Conservation (phyloP, 1,284 basidiomycete genomes). For the Tilletia setariae region DNA sequence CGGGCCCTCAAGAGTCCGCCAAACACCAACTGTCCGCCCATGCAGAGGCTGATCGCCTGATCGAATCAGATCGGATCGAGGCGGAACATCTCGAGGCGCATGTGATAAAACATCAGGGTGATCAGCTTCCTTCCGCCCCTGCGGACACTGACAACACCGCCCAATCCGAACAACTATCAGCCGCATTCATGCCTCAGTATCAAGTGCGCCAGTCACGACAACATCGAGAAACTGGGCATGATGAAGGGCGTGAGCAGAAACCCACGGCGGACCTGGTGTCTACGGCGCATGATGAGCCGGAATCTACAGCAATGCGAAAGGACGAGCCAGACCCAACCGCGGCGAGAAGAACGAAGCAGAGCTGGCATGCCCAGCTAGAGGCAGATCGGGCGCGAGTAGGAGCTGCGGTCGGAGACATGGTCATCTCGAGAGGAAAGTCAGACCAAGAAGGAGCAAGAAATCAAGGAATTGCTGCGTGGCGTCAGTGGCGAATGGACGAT, state of each 20-base stretch:
- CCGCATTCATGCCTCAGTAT: constrained; percentile 3
- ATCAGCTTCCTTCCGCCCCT: neutral
- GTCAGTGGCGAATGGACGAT: neutral
- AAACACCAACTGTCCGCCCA: neutral
- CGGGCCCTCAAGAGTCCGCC: neutral
- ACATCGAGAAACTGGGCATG: too few relatives aligned
- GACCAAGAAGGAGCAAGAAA: neutral
- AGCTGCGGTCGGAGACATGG: constrained; percentile 1
- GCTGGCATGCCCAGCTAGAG: neutral
- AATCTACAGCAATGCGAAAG: neutral
- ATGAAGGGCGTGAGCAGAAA: too few relatives aligned
- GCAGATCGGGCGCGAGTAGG: neutral
- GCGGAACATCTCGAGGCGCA: constrained; percentile 4
- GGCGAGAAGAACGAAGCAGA: neutral
- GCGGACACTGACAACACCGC: too few relatives aligned
- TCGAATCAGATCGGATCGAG: constrained; percentile 1
- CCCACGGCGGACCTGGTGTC: too few relatives aligned
- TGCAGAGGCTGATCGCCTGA: constrained; percentile 8
- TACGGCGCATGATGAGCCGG: too few relatives aligned
- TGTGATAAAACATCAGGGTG: neutral
- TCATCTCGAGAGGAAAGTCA: neutral
- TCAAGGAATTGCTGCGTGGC: neutral
- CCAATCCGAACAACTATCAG: neutral
- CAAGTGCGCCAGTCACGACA: neutral
- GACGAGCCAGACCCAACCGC: neutral